Evolutionary conservation across 345 rosid species (phyloP), one percentile per base, ranked within the genome.

Genomic region (Trapa incisa): DNA sequence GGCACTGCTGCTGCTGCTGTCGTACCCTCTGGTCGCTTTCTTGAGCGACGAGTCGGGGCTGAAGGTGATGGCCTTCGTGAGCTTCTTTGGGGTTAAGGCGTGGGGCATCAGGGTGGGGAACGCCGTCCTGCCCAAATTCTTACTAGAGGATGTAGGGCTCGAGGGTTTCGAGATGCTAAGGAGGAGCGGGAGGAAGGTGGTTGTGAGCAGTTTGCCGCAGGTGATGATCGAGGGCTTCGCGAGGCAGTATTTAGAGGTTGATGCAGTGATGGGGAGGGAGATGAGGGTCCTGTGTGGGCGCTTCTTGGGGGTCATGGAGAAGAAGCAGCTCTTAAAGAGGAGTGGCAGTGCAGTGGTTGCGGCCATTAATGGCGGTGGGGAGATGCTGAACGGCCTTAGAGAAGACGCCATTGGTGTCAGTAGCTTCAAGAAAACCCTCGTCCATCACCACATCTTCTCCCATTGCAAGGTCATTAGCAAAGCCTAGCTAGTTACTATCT

Each of bases 221-320:
- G 82, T 86, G 35, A 87, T 92, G 96, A 77, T 92, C 47, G 92
- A 92, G 57, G 82, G 82, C 50, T 86, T 89, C 78, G 74, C 87
- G 77, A 87, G 70, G 75, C 85, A 89, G 66, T 86, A 87, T 65
- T 43, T 87, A 65, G 88, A 80, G 48, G 75, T 85, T 67, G 91
- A 86, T 17, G 76, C 38, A 64, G 89, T 85, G 61, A 70, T 83
- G 3, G 98, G 88, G 43, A 82, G 91, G 74, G 82, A 87, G 73
- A 71, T 89, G 66, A 83, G 75, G 70, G 85, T 72, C 33, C 65
- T 83, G 65, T 16, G 79, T 70, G 96, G 91, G 56, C 84, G 83
- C 70, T 92, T 79, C 62, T 58, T 82, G 13, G 96, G 92, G 41
- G 52, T 87, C 11, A 81, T 92, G 92, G 89, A 86, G 66, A 81